These are phyloP conservation scores for Aurantiochytrium sp. DNA, from an alignment of 108 stramenopile genomes.

Conservation along the genomic window DNA sequence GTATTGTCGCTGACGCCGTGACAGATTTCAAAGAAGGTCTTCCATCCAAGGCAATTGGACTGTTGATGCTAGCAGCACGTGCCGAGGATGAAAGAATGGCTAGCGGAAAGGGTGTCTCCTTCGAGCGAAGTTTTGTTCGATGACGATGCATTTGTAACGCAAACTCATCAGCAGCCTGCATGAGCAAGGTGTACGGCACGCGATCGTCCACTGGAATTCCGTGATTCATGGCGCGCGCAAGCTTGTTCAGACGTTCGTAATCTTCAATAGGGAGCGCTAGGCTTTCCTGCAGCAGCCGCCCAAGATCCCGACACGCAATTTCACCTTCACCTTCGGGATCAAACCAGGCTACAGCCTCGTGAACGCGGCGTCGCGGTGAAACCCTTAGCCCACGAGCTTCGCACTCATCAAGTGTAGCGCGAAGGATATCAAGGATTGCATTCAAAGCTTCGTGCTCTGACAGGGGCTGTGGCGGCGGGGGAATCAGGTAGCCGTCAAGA, in stretches of 20 bases:
- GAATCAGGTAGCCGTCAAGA: neutral
- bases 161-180: conserved; percentile 2
- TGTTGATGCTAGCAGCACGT: neutral
- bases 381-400: neutral
- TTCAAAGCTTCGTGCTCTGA: neutral
- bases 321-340: neutral
- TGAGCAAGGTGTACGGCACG: neutral
- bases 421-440: neutral
- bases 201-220: neutral
- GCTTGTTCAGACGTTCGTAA: neutral
- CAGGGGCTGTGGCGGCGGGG: neutral
- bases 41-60: too few relatives aligned
- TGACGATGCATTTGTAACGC: neutral
- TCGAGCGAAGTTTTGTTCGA: neutral
- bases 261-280: neutral
- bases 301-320: neutral
- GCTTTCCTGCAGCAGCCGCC: neutral
- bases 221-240: neutral
- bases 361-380: neutral
- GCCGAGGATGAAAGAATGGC: neutral
- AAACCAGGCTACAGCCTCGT: neutral
- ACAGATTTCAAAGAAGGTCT: neutral
- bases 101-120: neutral
- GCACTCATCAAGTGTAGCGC: neutral
- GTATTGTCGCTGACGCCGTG: neutral